These are phyloP conservation scores for Mycena alexandri DNA, from an alignment of 768 basidiomycete genomes.

Conservation along the genomic window DNA sequence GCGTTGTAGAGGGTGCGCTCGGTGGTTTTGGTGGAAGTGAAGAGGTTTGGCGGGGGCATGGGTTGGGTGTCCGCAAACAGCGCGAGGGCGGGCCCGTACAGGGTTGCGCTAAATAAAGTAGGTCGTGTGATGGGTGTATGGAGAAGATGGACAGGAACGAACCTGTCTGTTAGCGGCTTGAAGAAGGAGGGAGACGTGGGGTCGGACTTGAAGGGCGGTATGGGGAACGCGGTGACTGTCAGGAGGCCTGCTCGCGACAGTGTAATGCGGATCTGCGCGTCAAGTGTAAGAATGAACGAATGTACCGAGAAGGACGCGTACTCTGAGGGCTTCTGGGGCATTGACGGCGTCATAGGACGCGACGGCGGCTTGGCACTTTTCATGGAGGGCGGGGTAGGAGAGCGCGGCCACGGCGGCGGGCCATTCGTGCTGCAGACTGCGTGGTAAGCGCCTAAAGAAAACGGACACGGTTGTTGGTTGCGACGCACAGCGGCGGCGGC, in stretches of 20 bases:
- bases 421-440: conserved; percentile 61
- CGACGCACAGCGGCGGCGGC: conserved; percentile 53
- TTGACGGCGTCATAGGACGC: conserved; percentile 40
- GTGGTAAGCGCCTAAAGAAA: neutral
- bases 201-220: conserved; percentile 33
- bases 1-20: conserved; percentile 67
- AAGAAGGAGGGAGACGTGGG: conserved; percentile 37
- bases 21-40: conserved; percentile 82
- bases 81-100: conserved; percentile 52
- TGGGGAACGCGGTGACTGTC: conserved; percentile 31
- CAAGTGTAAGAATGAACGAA: neutral
- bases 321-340: conserved; percentile 37
- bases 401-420: conserved; percentile 48
- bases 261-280: conserved; percentile 65
- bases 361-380: conserved; percentile 62
- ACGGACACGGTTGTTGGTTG: neutral
- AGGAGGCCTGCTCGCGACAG: conserved; percentile 38
- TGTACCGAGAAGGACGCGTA: conserved; percentile 18
- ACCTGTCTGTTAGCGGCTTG: conserved; percentile 37
- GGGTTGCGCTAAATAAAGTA: conserved; percentile 24
- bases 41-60: conserved; percentile 63
- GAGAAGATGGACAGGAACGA: neutral
- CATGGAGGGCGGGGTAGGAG: conserved; percentile 55
- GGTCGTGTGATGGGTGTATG: neutral
- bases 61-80: conserved; percentile 68